phyloP scores from a whole-genome alignment of 306 rosid species.

The Mucuna pruriens region DNA sequence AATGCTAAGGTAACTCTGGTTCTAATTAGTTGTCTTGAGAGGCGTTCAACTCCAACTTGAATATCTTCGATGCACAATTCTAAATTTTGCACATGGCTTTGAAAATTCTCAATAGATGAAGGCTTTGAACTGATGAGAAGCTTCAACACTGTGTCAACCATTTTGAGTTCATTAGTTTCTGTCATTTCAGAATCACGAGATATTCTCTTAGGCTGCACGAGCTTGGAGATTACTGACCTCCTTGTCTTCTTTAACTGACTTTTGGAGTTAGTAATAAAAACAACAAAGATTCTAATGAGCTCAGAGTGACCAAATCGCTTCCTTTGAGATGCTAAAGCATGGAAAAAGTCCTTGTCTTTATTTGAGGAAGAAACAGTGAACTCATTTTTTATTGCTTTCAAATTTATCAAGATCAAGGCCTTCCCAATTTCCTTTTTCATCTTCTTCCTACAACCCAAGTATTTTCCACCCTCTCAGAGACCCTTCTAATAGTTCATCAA shows the following conservation, averaged over 20 bases:
- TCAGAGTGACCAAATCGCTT: conserved; percentile 31
- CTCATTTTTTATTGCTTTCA: neutral
- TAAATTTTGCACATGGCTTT: neutral
- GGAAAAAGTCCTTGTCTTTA: neutral
- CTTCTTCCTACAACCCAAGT: conserved; percentile 25
- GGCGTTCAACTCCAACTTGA: conserved; percentile 11
- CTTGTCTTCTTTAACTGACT: conserved; percentile 14
- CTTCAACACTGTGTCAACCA: conserved; percentile 21
- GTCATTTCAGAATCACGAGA: conserved; percentile 13
- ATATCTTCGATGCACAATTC: conserved; percentile 31
- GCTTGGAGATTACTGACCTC: conserved; percentile 37
- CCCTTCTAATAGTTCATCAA: conserved; percentile 18
- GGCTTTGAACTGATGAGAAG: conserved; percentile 22
- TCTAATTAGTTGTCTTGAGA: conserved; percentile 32
- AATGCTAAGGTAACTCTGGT: conserved; percentile 31
- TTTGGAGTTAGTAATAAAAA: conserved; percentile 26
- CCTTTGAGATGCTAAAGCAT: conserved; percentile 19
- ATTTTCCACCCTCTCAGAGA: conserved; percentile 24
- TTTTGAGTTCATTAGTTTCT: conserved; percentile 32
- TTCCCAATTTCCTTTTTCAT: neutral
- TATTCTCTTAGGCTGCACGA: conserved; percentile 10
- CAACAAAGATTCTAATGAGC: conserved; percentile 29
- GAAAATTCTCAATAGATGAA: neutral
- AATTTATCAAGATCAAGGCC: too few species aligned
- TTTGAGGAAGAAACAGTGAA: neutral